Evolutionary conservation across 2,329 filamentous ascomycete genomes (phyloP).

Genomic region (Clarireedia homoeocarpa): DNA sequence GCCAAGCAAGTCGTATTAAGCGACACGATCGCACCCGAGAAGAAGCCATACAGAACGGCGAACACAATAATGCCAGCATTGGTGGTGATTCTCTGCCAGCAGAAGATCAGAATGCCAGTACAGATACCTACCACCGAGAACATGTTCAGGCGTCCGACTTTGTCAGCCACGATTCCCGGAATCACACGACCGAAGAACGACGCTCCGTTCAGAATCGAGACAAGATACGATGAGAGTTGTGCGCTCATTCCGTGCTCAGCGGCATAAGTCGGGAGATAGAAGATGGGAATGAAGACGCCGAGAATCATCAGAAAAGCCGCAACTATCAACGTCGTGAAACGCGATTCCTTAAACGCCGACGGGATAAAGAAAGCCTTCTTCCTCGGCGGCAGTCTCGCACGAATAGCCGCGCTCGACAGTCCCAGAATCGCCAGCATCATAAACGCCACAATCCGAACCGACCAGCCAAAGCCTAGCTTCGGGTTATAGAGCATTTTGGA

Average conservation of each 20-base stretch:
- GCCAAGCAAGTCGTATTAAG: constrained; percentile 16
- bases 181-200: constrained; percentile 9
- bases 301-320: constrained; percentile 31
- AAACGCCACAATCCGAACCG: constrained; percentile 22
- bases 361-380: constrained; percentile 6
- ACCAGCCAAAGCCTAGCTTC: constrained; percentile 25
- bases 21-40: constrained; percentile 28
- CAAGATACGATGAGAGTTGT: constrained; percentile 40
- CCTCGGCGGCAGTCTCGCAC: constrained; percentile 1
- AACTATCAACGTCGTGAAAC: not conserved
- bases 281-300: constrained; percentile 45
- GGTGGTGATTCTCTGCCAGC: constrained; percentile 6
- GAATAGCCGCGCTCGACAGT: not conserved
- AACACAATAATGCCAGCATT: constrained; percentile 6
- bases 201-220: constrained; percentile 38
- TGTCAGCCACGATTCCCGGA: constrained; percentile 5
- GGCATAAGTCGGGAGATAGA: constrained; percentile 36
- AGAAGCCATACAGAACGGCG: constrained; percentile 11
- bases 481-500: constrained; percentile 14
- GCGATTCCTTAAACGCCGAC: constrained; percentile 4
- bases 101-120: constrained; percentile 8
- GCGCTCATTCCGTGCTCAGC: constrained; percentile 37
- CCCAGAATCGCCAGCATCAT: constrained; percentile 34
- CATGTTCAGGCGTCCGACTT: constrained; percentile 29
- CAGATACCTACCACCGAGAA: not conserved